Evolutionary conservation across 73 alveolate species (phyloP).

Genomic region (Tetrahymena thermophila): DNA sequence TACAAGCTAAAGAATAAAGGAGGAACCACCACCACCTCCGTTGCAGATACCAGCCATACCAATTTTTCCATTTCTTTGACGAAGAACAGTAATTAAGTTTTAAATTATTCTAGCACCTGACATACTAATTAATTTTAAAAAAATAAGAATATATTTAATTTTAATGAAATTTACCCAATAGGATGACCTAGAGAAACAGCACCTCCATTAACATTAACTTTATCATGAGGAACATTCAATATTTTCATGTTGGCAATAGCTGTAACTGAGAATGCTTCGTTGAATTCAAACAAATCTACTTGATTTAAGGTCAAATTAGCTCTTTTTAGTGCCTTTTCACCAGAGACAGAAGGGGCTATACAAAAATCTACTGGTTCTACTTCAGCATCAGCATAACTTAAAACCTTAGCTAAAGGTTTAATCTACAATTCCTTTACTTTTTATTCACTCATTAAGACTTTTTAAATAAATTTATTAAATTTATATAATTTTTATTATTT

Average conservation of each 20-base stretch:
- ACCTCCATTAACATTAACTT: slow-evolving; percentile 84
- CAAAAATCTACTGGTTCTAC: slow-evolving; percentile 48
- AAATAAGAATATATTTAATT: no score
- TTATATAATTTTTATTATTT: background rate
- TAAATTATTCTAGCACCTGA: slow-evolving; percentile 76
- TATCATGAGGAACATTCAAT: slow-evolving; percentile 47
- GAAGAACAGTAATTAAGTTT: slow-evolving; percentile 59
- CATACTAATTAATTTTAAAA: slow-evolving; percentile 19
- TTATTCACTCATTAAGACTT: slow-evolving; percentile 37
- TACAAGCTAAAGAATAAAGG: slow-evolving; percentile 48
- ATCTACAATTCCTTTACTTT: slow-evolving; percentile 37
- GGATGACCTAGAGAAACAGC: slow-evolving; percentile 96
- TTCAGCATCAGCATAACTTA: slow-evolving; percentile 54
- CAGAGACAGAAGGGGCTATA: slow-evolving; percentile 44
- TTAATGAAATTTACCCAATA: slow-evolving; percentile 25
- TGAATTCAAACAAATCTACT: slow-evolving; percentile 50
- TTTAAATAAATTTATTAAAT: background rate
- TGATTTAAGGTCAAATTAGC: slow-evolving; percentile 16
- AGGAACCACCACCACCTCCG: slow-evolving; percentile 91
- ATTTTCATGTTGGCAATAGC: slow-evolving; percentile 48
- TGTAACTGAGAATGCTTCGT: slow-evolving; percentile 44
- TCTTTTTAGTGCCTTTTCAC: slow-evolving; percentile 18
- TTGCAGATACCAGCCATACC: slow-evolving; percentile 86
- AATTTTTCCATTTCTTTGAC: slow-evolving; percentile 46
- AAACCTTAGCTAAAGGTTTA: slow-evolving; percentile 43